These are phyloP conservation scores for Amanita molliuscula DNA, from an alignment of 768 basidiomycete genomes.

Conservation along the genomic window DNA sequence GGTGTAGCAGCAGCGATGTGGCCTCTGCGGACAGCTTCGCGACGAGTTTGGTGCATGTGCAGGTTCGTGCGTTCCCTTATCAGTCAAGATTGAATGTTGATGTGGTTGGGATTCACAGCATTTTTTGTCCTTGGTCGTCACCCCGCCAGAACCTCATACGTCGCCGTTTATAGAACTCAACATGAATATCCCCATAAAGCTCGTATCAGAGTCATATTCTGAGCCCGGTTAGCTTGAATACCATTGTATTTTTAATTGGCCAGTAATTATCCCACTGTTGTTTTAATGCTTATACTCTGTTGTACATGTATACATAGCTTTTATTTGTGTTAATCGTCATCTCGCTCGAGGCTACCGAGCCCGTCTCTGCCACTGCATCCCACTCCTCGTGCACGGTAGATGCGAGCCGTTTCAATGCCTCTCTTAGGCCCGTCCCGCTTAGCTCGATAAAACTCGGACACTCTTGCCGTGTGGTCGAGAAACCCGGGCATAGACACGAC, in stretches of 20 bases:
- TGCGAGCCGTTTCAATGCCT: constrained; percentile 26
- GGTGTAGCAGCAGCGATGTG: constrained; percentile 21
- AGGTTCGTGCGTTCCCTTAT: constrained; percentile 19
- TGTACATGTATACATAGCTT: background rate
- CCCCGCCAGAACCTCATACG: constrained; percentile 25
- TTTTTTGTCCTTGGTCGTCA: constrained; percentile 39
- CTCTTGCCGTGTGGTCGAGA: constrained; percentile 47
- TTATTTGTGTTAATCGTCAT: no score
- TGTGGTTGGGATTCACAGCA: constrained; percentile 28
- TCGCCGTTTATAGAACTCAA: constrained; percentile 27
- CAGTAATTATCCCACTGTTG: no score
- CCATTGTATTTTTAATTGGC: no score
- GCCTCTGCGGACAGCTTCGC: constrained; percentile 32
- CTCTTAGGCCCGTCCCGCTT: constrained; percentile 58
- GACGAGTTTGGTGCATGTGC: constrained; percentile 30
- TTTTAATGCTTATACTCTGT: background rate
- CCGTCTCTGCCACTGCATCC: background rate
- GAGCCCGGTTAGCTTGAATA: constrained; percentile 7
- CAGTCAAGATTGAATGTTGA: background rate
- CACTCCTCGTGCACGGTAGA: constrained; percentile 6
- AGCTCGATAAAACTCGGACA: constrained; percentile 56
- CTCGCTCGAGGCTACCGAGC: background rate
- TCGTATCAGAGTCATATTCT: constrained; percentile 48
- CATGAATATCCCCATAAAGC: constrained; percentile 39
- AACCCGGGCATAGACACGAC: constrained; percentile 52